These are phyloP conservation scores for Podila epigama DNA, from an alignment of 192 early-diverging fungal species.

Conservation along the genomic window DNA sequence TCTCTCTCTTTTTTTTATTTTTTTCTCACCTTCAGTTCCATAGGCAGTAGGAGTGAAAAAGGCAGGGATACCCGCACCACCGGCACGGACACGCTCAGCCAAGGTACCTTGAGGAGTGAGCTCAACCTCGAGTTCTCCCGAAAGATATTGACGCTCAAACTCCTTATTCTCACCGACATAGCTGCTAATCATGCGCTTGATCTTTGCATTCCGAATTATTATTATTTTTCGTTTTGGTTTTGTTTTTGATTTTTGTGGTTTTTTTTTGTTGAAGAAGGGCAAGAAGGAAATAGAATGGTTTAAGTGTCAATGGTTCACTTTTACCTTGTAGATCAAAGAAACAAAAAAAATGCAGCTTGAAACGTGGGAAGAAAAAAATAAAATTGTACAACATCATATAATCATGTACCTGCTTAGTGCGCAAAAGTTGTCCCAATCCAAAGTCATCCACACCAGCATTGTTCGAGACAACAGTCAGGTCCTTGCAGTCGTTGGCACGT, in stretches of 20 bases:
- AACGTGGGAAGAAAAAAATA: not conserved
- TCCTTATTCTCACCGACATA: slow-evolving; percentile 87
- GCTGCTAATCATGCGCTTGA: slow-evolving; percentile 81
- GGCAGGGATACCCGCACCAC: slow-evolving; percentile 80
- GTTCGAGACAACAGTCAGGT: slow-evolving; percentile 78
- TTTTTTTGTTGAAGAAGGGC: not conserved
- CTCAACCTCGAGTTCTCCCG: slow-evolving; percentile 83
- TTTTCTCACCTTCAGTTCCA: slow-evolving; percentile 60
- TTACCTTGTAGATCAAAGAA: too few relatives aligned
- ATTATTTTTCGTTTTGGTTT: not conserved
- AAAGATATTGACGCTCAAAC: slow-evolving; percentile 81
- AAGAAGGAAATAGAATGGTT: too few relatives aligned
- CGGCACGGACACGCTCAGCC: slow-evolving; percentile 78
- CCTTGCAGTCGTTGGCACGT: slow-evolving; percentile 63
- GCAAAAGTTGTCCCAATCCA: slow-evolving; percentile 72
- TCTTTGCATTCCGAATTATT: slow-evolving; percentile 17
- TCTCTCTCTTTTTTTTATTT: not conserved
- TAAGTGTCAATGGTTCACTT: too few relatives aligned
- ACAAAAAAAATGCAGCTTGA: not conserved
- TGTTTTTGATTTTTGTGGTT: not conserved
- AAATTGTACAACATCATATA: not conserved
- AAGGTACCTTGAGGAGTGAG: slow-evolving; percentile 80
- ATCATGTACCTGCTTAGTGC: slow-evolving; percentile 59
- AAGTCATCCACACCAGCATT: slow-evolving; percentile 80
- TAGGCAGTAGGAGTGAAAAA: slow-evolving; percentile 77